Evolutionary conservation across 2,329 filamentous ascomycete genomes (phyloP).

Genomic region (Cercospora citrullina): DNA sequence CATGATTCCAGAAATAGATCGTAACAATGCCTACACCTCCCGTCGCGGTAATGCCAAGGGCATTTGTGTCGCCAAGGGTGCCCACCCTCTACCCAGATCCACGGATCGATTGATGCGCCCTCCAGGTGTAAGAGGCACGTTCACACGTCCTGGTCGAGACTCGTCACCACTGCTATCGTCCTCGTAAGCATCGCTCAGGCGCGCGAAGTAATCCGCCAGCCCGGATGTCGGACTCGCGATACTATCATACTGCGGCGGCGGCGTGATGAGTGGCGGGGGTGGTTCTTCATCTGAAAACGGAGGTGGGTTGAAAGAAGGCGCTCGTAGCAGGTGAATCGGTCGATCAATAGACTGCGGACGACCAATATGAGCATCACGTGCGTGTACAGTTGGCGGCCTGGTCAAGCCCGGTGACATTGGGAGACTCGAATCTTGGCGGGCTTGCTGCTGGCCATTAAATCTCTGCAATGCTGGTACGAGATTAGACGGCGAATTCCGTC

Average conservation of each 20-base stretch:
- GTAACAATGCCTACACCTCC: constrained; percentile 2
- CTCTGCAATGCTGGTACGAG: constrained; percentile 60
- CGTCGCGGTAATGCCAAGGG: constrained; percentile 9
- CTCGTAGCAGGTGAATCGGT: constrained; percentile 80
- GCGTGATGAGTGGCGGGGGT: constrained; percentile 72
- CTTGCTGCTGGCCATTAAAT: constrained; percentile 41
- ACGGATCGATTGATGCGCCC: constrained; percentile 63
- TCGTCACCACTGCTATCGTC: constrained; percentile 44
- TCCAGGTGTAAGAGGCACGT: constrained; percentile 64
- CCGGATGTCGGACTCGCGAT: constrained; percentile 71
- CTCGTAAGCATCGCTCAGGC: constrained; percentile 65
- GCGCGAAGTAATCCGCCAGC: constrained; percentile 82
- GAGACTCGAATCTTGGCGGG: constrained; percentile 19
- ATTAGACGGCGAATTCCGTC: constrained; percentile 51
- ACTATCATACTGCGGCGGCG: constrained; percentile 79
- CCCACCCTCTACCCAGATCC: constrained; percentile 58
- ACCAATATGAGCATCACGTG: constrained; percentile 28
- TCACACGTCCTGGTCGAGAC: constrained; percentile 44
- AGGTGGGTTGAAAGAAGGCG: constrained; percentile 84
- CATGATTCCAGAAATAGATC: background rate
- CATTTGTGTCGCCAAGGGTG: constrained; percentile 21
- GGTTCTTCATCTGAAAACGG: constrained; percentile 80
- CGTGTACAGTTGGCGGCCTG: constrained; percentile 50
- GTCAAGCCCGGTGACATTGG: constrained; percentile 50
- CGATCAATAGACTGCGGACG: constrained; percentile 48